These are phyloP conservation scores for Cercospora brassicicola DNA, from an alignment of 2,329 filamentous ascomycete genomes.

Conservation along the genomic window DNA sequence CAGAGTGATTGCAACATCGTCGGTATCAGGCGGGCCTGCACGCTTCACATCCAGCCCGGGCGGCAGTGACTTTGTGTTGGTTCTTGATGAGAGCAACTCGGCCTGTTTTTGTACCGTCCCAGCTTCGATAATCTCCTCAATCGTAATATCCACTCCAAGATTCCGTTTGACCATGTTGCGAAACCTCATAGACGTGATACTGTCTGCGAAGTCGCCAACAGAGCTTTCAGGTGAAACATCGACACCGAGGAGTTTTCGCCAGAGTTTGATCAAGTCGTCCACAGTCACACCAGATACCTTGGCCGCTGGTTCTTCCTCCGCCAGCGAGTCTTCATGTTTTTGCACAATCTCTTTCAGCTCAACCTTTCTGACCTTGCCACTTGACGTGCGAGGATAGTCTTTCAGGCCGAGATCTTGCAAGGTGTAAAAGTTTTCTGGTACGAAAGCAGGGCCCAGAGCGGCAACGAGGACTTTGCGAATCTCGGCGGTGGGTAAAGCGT, in stretches of 20 bases:
- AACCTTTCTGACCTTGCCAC: conserved; percentile 22
- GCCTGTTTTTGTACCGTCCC: conserved; percentile 10
- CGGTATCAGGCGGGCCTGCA: background rate
- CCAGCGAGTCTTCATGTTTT: background rate
- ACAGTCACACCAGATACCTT: background rate
- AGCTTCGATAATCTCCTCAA: conserved; percentile 8
- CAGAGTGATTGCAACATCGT: conserved; percentile 8
- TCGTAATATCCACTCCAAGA: conserved; percentile 2
- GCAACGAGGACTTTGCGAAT: conserved; percentile 11
- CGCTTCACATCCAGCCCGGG: background rate
- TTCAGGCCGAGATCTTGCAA: conserved; percentile 17
- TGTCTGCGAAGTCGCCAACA: conserved; percentile 17
- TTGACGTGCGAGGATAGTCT: conserved; percentile 23
- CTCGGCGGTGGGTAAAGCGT: background rate
- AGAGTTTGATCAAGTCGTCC: background rate
- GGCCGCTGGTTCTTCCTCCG: background rate
- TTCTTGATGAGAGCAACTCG: background rate
- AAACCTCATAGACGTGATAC: conserved; percentile 15
- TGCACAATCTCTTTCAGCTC: conserved; percentile 17
- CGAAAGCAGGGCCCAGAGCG: conserved; percentile 14
- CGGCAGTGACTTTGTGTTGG: background rate
- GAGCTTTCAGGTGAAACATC: background rate
- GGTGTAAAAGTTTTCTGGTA: conserved; percentile 19
- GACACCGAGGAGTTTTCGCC: conserved; percentile 1
- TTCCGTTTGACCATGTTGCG: conserved; percentile 11